Evolutionary conservation across 1,284 basidiomycete genomes (phyloP).

Genomic region (Ceratobasidium sp.): DNA sequence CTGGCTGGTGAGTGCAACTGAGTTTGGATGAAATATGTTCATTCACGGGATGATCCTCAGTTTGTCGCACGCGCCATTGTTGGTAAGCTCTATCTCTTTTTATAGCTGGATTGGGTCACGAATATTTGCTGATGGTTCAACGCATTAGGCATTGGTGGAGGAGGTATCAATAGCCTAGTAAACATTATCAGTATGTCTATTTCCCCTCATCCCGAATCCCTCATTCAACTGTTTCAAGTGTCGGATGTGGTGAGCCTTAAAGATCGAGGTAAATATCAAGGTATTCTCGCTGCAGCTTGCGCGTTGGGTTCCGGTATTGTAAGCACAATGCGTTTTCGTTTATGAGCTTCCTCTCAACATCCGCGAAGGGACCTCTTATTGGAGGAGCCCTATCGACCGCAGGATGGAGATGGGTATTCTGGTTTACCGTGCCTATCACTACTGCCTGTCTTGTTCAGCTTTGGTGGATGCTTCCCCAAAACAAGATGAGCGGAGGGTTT

Average conservation of each 20-base stretch:
- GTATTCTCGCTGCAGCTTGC: conserved; percentile 70
- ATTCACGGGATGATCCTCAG: not conserved
- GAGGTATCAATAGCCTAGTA: conserved; percentile 42
- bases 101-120: too few relatives aligned
- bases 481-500: conserved; percentile 41
- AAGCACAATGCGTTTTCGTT: too few relatives aligned
- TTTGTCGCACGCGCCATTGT: conserved; percentile 40
- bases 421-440: conserved; percentile 44
- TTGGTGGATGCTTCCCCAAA: conserved; percentile 44
- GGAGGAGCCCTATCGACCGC: conserved; percentile 42
- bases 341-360: not conserved
- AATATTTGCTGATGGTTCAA: not conserved
- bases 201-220: not conserved
- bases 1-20: conserved; percentile 35
- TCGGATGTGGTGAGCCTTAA: conserved; percentile 81
- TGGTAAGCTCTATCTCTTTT: too few relatives aligned
- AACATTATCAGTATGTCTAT: conserved; percentile 40
- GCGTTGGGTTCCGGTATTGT: conserved; percentile 43
- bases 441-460: conserved; percentile 36
- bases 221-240: conserved; percentile 16
- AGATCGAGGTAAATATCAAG: conserved; percentile 81
- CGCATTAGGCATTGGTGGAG: conserved; percentile 44
- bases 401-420: conserved; percentile 45
- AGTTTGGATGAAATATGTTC: not conserved
- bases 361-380: conserved; percentile 30